A percentile compares a stretch with the other conserved stretches of the same genome.
phyloP scores from a whole-genome alignment of 2,329 filamentous ascomycete genomes.

The Moelleriella libera region DNA sequence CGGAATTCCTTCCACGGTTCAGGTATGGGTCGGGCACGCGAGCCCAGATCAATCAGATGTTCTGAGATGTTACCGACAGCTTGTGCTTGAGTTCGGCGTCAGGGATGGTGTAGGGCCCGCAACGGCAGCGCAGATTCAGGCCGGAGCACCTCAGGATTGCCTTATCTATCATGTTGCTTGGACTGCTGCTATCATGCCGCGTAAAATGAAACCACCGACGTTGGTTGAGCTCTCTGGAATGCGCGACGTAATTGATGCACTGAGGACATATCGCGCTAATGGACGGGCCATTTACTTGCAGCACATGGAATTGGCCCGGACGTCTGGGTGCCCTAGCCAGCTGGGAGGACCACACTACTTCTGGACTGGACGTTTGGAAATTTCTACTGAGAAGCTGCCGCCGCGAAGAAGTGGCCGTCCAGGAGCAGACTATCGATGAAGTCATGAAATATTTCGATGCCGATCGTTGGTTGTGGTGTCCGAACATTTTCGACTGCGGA shows the following conservation, averaged over 20 bases:
- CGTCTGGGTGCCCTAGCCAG: conserved; percentile 2
- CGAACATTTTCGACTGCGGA: no score
- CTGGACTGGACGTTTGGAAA: conserved; percentile 25
- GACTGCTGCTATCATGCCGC: conserved; percentile 31
- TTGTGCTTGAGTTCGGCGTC: conserved; percentile 22
- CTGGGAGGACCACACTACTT: conserved; percentile 17
- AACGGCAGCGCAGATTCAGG: conserved; percentile 32
- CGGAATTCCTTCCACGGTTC: conserved; percentile 10
- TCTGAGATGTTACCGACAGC: conserved; percentile 32
- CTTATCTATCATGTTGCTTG: conserved; percentile 38
- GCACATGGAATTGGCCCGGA: conserved; percentile 6
- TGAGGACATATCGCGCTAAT: conserved; percentile 23
- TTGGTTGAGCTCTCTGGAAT: conserved; percentile 19
- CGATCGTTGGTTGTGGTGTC: no score
- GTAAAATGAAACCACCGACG: conserved; percentile 13
- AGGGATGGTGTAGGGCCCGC: conserved; percentile 26
- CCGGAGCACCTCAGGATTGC: conserved; percentile 30
- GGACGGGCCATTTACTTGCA: conserved; percentile 16
- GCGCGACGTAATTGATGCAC: conserved; percentile 26
- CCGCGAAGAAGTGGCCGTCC: not conserved
- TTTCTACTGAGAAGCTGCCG: conserved; percentile 7
- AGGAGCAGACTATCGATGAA: no score
- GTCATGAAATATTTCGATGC: no score
- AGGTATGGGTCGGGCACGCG: conserved; percentile 34
- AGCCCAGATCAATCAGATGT: conserved; percentile 18